phyloP scores from a whole-genome alignment of 495 filamentous ascomycete species.

The Barbatosphaeria neglecta region DNA sequence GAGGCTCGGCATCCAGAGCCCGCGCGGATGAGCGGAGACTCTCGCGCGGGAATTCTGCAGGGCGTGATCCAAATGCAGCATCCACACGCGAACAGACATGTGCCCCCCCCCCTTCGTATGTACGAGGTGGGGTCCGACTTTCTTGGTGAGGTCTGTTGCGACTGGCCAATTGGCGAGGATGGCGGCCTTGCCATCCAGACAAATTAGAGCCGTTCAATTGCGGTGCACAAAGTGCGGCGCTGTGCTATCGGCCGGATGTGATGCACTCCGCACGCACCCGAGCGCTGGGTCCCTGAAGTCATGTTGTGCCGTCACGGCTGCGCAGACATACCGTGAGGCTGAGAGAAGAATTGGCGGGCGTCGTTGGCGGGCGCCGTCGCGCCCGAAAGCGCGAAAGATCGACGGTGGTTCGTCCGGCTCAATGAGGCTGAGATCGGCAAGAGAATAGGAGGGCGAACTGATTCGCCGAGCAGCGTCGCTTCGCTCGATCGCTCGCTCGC shows the following conservation, averaged over 20 bases:
- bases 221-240: background rate
- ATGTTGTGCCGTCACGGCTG: no score
- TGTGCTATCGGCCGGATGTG: no score
- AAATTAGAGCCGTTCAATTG: background rate
- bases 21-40: no score
- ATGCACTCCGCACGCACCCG: no score
- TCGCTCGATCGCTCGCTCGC: background rate
- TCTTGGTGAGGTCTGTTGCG: background rate
- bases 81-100: no score
- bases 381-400: no score
- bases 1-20: no score
- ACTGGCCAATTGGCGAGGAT: background rate
- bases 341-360: no score
- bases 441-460: background rate
- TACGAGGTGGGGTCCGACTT: background rate
- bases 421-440: slow-evolving; percentile 1
- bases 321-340: background rate
- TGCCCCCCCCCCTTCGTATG: background rate
- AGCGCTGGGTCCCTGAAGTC: no score
- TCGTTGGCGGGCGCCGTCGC: no score
- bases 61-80: background rate
- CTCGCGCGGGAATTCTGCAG: background rate
- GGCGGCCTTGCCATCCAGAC: background rate
- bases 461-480: background rate
- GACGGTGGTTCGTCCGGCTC: background rate